Evolutionary conservation across 192 early-diverging fungal species (phyloP), one percentile per base, ranked within the genome.

Genomic region (Entomortierella lignicola): DNA sequence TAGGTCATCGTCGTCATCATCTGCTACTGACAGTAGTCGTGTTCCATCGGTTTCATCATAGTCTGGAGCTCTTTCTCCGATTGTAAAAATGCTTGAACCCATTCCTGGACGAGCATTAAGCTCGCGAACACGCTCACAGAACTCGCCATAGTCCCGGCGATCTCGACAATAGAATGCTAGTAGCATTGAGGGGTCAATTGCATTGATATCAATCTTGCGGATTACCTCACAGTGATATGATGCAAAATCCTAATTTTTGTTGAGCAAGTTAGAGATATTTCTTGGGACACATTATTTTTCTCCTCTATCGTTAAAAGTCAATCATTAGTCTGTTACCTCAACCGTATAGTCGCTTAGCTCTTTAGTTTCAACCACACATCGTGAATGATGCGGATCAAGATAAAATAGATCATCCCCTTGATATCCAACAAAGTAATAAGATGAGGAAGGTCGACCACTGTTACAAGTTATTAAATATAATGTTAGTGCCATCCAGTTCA

Each of bases 141-240:
- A 88, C 10, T 69, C 57, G 39, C 90, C 85, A 64, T 94, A 93
- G 7, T 93, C 91, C 2, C 54, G 59, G 25, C 68, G 56, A 41
- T 87, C 87, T 26, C 80, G 71, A 63, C 89, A 92, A 75, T 91
- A 97, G 72, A 97, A 99, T 2, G 96, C 96, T 68, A 97, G 81
- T 4, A 97, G 87, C 90, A 99, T 93, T 2, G 94, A 97, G 1
- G 98, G 98, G 77, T 99, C 98, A 52, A 99, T 73, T 17, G 90
- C 81, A 20, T 82, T 84, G 30, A 99, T 87, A 18, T 91, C 79
- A 26, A 97, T 86, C 59, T 91, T 92, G 17, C 91, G 87, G 1
- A 92, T 89, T 5, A 81, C 88, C 29, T 83, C 85, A 81, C 95
- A 97, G 71, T 96, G 94, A 75, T 94, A 99, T 20, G 93, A 91